Evolutionary conservation across 306 rosid species (phyloP), one percentile per base, ranked within the genome.

Genomic region (Gynostemma pentaphyllum): DNA sequence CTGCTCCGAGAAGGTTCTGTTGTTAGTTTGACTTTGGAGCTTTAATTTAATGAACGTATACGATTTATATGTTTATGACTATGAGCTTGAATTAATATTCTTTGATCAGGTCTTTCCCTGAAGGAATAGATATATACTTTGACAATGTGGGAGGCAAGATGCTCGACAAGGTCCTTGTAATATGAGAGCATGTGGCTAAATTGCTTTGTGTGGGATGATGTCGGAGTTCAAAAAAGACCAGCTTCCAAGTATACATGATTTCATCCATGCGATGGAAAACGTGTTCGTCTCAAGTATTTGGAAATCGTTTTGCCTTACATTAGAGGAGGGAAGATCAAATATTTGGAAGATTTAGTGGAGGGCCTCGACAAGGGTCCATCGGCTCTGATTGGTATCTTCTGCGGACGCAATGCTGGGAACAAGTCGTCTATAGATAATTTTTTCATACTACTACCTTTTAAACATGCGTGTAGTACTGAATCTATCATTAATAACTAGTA

Each of bases 61-160:
- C 9, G 39, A 34, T 34, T 34, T 34, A n/a, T n/a, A n/a, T n/a
- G n/a, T n/a, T n/a, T n/a, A n/a, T n/a, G n/a, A n/a, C n/a, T n/a
- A n/a, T n/a, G n/a, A 16, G 5, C 46, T 41, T 18, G 7, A 15
- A 14, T 1, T 44, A 10, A 15, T 6, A 15, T 27, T n/a, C 9
- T 30, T 46, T 49, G 39, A 16, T 34, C 37, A 80, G 87, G 74
- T 79, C 68, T 62, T 83, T 87, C 27, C 82, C 78, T 7, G 73
- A 79, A 67, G 87, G 86, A 49, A 83, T 83, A 27, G 84, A 83
- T 79, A 81, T 87, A 2, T 87, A 87, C 74, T 87, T 87, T 68
- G 87, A 83, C 37, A 87, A 79, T 51, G 87, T 86, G 37, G 90
- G 90, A 12, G 87, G 85, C 4, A 75, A 82, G 39, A 83, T 68